Evolutionary conservation across 2,329 filamentous ascomycete species (phyloP).

Genomic region (Dactylellina haptotyla): DNA sequence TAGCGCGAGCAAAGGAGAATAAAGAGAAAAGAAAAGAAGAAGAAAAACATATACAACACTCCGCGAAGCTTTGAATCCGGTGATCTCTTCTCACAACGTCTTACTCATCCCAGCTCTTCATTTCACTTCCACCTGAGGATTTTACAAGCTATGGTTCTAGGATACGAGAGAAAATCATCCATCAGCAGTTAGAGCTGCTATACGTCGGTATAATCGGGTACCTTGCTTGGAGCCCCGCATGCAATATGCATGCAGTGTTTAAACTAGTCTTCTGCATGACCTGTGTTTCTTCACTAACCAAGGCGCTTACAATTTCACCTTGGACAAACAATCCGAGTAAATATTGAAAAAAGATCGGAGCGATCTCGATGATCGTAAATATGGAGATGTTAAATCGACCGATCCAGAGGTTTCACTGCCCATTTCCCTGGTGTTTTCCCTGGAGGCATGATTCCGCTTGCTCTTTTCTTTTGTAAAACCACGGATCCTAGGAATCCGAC

Average conservation of each 20-base stretch:
- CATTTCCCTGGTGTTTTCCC: neutral
- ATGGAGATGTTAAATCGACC: neutral
- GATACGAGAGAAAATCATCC: neutral
- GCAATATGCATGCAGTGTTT: conserved; percentile 20
- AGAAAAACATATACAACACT: neutral
- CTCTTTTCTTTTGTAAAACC: neutral
- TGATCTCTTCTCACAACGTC: neutral
- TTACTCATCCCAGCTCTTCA: neutral
- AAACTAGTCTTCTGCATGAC: conserved; percentile 18
- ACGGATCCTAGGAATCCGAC: neutral
- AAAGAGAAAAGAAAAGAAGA: neutral
- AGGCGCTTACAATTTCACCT: neutral
- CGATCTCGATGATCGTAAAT: neutral
- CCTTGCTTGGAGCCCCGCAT: conserved; percentile 6
- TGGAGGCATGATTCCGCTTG: neutral
- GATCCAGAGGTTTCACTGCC: neutral
- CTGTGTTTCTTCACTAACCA: neutral
- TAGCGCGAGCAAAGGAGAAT: neutral
- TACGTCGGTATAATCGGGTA: conserved; percentile 13
- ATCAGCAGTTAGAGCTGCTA: neutral
- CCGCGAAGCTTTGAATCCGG: neutral
- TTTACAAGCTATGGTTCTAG: neutral
- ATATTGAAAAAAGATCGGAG: neutral
- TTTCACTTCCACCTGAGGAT: neutral
- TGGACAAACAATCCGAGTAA: neutral